Base-by-base conservation (phyloP, 1,139 yeast genomes). In the Spathaspora jeffriesii region DNA sequence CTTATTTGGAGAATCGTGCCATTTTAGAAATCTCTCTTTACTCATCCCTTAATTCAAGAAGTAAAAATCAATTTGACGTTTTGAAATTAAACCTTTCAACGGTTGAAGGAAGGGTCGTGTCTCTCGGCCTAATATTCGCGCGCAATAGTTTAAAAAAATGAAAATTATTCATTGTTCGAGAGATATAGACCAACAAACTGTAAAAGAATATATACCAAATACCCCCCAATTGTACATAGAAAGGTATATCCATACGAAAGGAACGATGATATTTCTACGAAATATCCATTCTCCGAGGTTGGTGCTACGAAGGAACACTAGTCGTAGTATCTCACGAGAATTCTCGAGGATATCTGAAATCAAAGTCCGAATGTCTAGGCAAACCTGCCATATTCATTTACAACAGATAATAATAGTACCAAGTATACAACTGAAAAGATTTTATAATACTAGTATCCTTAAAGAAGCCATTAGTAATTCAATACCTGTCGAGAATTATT, bases 291-390 rank as follows among this genome's bases (percentile, higher is more conserved):
- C 23, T 4, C 18, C 23, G 38, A 34, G 8, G 21, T 31, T 14
- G 23, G 38, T 30, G 18, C 15, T 18, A 18, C 38, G 15, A 34
- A 17, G 38, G n/a, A n/a, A n/a, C n/a, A n/a, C n/a, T n/a, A n/a
- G n/a, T n/a, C n/a, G n/a, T n/a, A 32, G 13, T 32, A 17, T 8
- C 17, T 5, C 20, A 3, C 42, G 20, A 23, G 8, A 41, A 5
- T 31, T 28, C 6, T 27, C 32, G 10, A 32, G 31, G 17, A 32
- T 32, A 22, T 18, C 36, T n/a, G 39, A 41, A 22, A 22, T 25
- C 43, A 42, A 42, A 42, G 43, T 32, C 43, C 43, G 43, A 38
- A n/a, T 10, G 13, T 13, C 21, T 2, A 41, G 11, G 5, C 32
- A 5, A 23, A 22, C 10, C 40, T 10, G 11, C 8, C 13, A 15